These are phyloP conservation scores for Mycosphaerella sp. DNA, from an alignment of 2,329 filamentous ascomycete species.

Conservation along the genomic window DNA sequence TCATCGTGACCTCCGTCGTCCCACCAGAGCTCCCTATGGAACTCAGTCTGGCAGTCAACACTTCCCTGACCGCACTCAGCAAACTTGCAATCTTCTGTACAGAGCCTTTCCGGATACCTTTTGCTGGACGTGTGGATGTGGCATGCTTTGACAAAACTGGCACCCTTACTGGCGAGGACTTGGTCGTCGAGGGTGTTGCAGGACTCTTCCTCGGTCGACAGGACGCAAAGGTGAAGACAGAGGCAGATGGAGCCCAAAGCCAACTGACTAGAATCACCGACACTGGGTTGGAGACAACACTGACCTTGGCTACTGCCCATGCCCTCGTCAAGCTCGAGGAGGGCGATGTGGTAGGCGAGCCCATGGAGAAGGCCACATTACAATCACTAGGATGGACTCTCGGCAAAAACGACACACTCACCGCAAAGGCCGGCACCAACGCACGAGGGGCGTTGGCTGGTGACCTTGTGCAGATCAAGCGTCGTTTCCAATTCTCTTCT, in stretches of 20 bases:
- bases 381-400: constrained; percentile 84
- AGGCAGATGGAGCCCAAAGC: constrained; percentile 75
- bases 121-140: constrained; percentile 87
- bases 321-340: constrained; percentile 94
- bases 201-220: constrained; percentile 68
- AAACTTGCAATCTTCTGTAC: constrained; percentile 98
- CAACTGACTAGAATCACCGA: constrained; percentile 65
- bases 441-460: constrained; percentile 40
- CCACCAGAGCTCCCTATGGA: constrained; percentile 99
- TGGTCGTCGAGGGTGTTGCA: constrained; percentile 95
- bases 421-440: constrained; percentile 54
- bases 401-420: constrained; percentile 80
- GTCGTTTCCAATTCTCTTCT: constrained; percentile 97
- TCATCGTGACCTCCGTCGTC: constrained; percentile 96
- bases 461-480: constrained; percentile 86
- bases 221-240: constrained; percentile 50
- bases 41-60: constrained; percentile 93
- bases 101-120: constrained; percentile 96
- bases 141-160: constrained; percentile 99
- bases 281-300: constrained; percentile 71
- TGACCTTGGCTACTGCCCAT: constrained; percentile 91
- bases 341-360: constrained; percentile 93
- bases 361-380: constrained; percentile 97
- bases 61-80: constrained; percentile 86
- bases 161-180: constrained; percentile 89